A percentile compares a stretch with the other conserved stretches of the same genome.
Evolutionary conservation across 2,329 filamentous ascomycete genomes (phyloP).

Genomic region (Pyrenophora tritici-repentis): DNA sequence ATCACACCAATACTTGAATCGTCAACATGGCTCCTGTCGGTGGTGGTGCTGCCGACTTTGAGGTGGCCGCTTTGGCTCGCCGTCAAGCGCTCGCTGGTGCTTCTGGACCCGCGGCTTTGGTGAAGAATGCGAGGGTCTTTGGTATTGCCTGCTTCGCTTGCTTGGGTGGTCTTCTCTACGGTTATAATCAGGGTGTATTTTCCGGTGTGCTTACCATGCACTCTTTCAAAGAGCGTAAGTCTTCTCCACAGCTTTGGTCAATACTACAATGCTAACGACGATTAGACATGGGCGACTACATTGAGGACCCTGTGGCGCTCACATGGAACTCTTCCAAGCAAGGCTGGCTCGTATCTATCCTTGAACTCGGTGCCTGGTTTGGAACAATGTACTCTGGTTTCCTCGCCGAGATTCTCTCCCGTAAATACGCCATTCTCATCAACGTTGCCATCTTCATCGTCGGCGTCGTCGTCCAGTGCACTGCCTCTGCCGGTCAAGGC

Average conservation of each 20-base stretch:
- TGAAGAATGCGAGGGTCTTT: conserved; percentile 59
- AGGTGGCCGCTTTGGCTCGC: conserved; percentile 49
- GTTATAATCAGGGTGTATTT: conserved; percentile 80
- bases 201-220: conserved; percentile 65
- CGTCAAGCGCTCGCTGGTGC: conserved; percentile 47
- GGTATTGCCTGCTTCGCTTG: conserved; percentile 61
- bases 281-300: conserved; percentile 51
- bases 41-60: conserved; percentile 42
- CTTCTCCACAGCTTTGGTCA: neutral
- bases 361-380: conserved; percentile 76
- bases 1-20: conserved; percentile 2
- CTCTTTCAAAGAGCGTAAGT: conserved; percentile 50
- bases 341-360: conserved; percentile 62
- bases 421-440: conserved; percentile 71
- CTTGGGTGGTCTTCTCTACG: conserved; percentile 61
- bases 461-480: conserved; percentile 70
- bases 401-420: conserved; percentile 68
- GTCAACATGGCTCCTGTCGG: conserved; percentile 46
- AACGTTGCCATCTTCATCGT: conserved; percentile 70
- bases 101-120: conserved; percentile 53
- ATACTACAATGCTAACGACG: neutral
- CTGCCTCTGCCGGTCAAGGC: conserved; percentile 58
- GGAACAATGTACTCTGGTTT: conserved; percentile 72
- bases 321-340: conserved; percentile 47
- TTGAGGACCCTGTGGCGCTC: conserved; percentile 29